Conservation (phyloP, 148 eudicot species). For the Silene conica region DNA sequence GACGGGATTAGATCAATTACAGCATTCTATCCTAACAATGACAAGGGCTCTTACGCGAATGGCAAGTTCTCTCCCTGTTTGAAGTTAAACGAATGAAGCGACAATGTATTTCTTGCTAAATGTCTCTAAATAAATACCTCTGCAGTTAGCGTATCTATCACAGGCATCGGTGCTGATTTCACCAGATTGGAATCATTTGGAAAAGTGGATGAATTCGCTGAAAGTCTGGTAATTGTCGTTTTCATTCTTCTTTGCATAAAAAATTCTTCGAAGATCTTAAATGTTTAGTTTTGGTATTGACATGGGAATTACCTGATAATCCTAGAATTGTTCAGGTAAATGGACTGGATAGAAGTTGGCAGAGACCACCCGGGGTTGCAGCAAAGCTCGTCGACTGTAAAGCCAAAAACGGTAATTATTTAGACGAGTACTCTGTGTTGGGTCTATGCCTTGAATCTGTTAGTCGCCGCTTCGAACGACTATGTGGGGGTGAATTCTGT, state of each 20-base stretch:
- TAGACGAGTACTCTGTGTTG: too few species aligned
- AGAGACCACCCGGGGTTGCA: constrained; percentile 76
- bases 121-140: constrained; percentile 6
- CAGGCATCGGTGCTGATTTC: constrained; percentile 94
- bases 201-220: constrained; percentile 90
- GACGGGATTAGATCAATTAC: constrained; percentile 65
- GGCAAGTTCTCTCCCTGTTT: constrained; percentile 32
- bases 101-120: neutral
- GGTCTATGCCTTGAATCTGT: too few species aligned
- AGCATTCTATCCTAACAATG: constrained; percentile 71
- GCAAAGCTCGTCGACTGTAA: constrained; percentile 77
- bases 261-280: neutral
- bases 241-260: constrained; percentile 1
- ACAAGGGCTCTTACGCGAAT: constrained; percentile 57
- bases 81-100: neutral
- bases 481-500: too few species aligned
- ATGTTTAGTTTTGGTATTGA: neutral
- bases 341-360: constrained; percentile 97
- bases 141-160: constrained; percentile 76
- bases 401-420: constrained; percentile 59
- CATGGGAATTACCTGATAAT: neutral
- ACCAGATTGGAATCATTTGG: constrained; percentile 94
- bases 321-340: constrained; percentile 44
- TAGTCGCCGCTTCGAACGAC: too few species aligned
- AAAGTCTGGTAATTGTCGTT: constrained; percentile 53